Conservation (phyloP, 2,329 filamentous ascomycete genomes). For the Cryphonectria japonica region DNA sequence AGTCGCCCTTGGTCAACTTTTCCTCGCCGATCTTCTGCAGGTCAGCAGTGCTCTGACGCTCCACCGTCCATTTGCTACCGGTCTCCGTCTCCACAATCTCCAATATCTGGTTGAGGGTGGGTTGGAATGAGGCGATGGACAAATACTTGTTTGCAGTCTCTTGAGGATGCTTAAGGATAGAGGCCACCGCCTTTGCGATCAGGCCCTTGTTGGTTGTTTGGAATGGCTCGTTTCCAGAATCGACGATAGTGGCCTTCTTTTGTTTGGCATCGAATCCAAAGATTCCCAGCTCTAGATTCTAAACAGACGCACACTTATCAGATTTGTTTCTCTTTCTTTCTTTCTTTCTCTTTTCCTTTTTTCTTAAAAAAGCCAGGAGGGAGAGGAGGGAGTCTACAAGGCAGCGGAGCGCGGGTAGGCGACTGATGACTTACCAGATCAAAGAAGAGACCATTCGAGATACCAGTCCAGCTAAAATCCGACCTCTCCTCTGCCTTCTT, state of each 20-base stretch:
- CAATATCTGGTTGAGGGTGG: constrained; percentile 62
- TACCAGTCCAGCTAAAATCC: constrained; percentile 61
- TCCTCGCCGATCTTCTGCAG: constrained; percentile 44
- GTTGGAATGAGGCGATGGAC: constrained; percentile 58
- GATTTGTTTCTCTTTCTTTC: constrained; percentile 25
- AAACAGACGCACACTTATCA: constrained; percentile 32
- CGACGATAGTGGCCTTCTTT: constrained; percentile 57
- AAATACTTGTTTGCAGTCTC: constrained; percentile 63
- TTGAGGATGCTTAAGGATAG: constrained; percentile 51
- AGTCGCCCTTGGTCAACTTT: constrained; percentile 47
- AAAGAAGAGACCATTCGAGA: constrained; percentile 64
- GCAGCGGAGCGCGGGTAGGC: not conserved
- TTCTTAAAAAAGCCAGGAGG: constrained; percentile 27
- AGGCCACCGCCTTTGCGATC: constrained; percentile 56
- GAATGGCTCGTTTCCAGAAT: constrained; percentile 58
- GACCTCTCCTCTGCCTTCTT: constrained; percentile 48
- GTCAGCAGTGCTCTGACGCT: constrained; percentile 40
- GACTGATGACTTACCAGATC: constrained; percentile 53
- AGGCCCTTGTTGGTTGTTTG: constrained; percentile 54
- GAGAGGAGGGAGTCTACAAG: no score
- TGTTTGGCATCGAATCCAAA: constrained; percentile 54
- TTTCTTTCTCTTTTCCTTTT: constrained; percentile 33
- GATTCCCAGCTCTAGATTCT: constrained; percentile 47
- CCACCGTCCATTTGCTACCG: constrained; percentile 54
- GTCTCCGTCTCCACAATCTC: constrained; percentile 55